phyloP scores from a whole-genome alignment of 225 moss, liverwort and hornwort species.

The Antitrichia curtipendula region DNA sequence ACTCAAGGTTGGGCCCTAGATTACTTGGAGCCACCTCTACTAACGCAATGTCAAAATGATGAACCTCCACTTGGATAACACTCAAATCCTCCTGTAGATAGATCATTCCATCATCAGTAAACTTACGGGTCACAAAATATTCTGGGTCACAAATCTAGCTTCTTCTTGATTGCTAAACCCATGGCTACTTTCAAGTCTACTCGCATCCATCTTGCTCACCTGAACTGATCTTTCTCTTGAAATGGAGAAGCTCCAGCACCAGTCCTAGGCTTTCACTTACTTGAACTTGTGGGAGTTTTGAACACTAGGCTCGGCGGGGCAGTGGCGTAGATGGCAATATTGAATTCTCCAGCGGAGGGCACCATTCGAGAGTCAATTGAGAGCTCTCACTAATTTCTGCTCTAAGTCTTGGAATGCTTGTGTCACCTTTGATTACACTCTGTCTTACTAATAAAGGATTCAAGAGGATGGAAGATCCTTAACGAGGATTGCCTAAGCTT shows the following conservation, averaged over 20 bases:
- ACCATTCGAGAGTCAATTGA: slow-evolving; percentile 61
- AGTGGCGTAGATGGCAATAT: background rate
- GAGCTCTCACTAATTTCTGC: slow-evolving; percentile 31
- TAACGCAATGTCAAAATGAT: slow-evolving; percentile 38
- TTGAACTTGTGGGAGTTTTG: slow-evolving; percentile 23
- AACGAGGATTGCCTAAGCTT: slow-evolving; percentile 45
- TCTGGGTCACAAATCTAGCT: background rate
- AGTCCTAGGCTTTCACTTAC: slow-evolving; percentile 28
- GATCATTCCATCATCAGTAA: background rate
- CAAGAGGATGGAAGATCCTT: slow-evolving; percentile 45
- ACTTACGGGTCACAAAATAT: background rate
- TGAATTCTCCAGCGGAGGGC: slow-evolving; percentile 20
- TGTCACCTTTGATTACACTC: background rate
- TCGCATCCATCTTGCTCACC: slow-evolving; percentile 16
- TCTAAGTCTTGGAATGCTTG: background rate
- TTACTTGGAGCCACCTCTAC: slow-evolving; percentile 27
- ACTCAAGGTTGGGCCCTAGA: slow-evolving; percentile 27
- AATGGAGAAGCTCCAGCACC: slow-evolving; percentile 17
- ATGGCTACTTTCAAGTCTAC: slow-evolving; percentile 21
- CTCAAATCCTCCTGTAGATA: slow-evolving; percentile 26
- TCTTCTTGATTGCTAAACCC: slow-evolving; percentile 12
- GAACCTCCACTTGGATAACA: slow-evolving; percentile 33
- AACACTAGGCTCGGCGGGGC: slow-evolving; percentile 33
- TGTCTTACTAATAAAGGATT: slow-evolving; percentile 27
- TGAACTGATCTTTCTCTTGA: slow-evolving; percentile 16